These are phyloP conservation scores for Paramecium sonneborni DNA, from an alignment of 73 alveolate genomes.

Conservation along the genomic window DNA sequence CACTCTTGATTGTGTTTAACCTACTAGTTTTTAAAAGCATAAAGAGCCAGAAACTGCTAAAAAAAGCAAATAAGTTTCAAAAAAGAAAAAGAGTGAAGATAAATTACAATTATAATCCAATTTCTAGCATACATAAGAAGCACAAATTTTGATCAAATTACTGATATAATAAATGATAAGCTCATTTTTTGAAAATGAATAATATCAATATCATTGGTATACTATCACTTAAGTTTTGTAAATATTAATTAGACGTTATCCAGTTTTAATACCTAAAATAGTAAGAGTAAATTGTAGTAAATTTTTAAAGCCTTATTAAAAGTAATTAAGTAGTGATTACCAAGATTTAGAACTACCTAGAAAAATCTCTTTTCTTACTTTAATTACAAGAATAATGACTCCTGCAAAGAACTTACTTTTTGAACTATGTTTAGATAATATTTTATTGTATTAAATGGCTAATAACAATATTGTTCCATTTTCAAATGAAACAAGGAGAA, in stretches of 20 bases:
- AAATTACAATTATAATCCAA: background rate
- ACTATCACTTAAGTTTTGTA: slow-evolving; percentile 21
- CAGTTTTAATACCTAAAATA: background rate
- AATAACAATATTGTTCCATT: slow-evolving; percentile 11
- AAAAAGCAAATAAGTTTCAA: background rate
- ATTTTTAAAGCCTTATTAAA: background rate
- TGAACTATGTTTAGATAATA: slow-evolving; percentile 22
- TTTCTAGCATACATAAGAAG: slow-evolving; percentile 28
- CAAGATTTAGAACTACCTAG: background rate
- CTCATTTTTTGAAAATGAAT: background rate
- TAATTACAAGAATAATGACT: background rate
- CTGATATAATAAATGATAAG: background rate
- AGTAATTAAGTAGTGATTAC: background rate
- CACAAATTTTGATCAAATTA: background rate
- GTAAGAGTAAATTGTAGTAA: slow-evolving; percentile 4
- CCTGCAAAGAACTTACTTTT: background rate
- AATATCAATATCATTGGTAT: slow-evolving; percentile 50
- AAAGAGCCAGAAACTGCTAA: slow-evolving; percentile 19
- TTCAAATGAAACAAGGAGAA: slow-evolving; percentile 26
- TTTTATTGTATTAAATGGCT: background rate
- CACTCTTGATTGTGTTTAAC: slow-evolving; percentile 15
- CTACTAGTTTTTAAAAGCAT: slow-evolving; percentile 4
- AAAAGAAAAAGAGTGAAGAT: slow-evolving; percentile 31
- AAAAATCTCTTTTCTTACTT: slow-evolving; percentile 7
- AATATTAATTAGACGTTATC: slow-evolving; percentile 4